Evolutionary conservation across 306 rosid species (phyloP), one percentile per base, ranked within the genome.

Genomic region (Cucurbita argyrosperma): DNA sequence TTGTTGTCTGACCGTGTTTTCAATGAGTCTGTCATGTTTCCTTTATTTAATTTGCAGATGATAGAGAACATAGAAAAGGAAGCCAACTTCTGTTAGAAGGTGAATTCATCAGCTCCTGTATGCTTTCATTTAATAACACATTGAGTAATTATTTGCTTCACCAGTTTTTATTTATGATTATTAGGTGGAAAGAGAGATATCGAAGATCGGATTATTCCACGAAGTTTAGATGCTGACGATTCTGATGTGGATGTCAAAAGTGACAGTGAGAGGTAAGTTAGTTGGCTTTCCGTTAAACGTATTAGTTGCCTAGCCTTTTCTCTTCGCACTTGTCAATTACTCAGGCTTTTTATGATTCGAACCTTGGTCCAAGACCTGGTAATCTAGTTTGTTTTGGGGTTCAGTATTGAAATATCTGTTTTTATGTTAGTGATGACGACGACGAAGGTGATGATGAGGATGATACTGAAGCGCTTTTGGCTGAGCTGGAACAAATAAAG

Each of bases 401-500:
- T 66, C 6, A 43, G 51, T 49, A 69, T 47, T 56, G 55, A 56
- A 74, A 56, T 43, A 30, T 47, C 16, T 75, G 47, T 12, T 74
- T 63, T 50, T 43, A 49, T 21, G 37, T 69, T 40, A 84, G 90
- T 80, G 92, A 82, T 43, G 92, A 87, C 0, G 90, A 81, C 0
- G 84, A 89, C 0, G 91, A 30, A 30, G 35, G 88, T 0, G 96
- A 85, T 0, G 88, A 90, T 1, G 96, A 86, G 76, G 97, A 89
- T 67, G 97, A 91, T 68, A 89, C 95, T 16, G 96, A 89, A 83
- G 99, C 99, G 43, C 86, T 91, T 71, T 51, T 88, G 84, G 97
- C 96, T 16, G 99, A 94, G 89, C 97, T 94, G 71, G 99, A 91
- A 86, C 99, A 89, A 80, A 94, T 94, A 82, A 94, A 85, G 86